Base-by-base conservation (phyloP, 495 filamentous ascomycete species). In the Penicillium bialowiezense region DNA sequence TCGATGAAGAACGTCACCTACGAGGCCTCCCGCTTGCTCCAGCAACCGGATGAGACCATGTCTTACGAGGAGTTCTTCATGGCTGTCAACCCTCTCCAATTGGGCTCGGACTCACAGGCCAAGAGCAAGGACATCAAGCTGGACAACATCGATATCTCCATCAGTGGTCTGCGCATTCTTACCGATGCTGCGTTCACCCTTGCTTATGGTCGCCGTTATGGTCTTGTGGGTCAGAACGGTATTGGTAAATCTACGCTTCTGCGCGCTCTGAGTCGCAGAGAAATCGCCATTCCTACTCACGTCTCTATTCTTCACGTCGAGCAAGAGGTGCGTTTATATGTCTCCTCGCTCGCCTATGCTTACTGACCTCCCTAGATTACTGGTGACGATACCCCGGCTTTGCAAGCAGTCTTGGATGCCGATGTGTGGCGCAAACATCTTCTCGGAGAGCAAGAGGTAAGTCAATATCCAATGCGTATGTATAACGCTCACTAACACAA, bases 111-210 rank as follows among this genome's bases (percentile, higher is more conserved):
- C 53, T 68, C 79, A 44, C 70, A 83, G 48, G 65, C 71, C 9
- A 97, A 97, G 85, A 96, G 91, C 67, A 99, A 99, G 77, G 93
- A 99, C 67, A 95, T 99, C 75, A 99, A 97, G 75, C 74, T 99
- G 52, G 93, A 99, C 59, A 87, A 89, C 51, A 86, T 96, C 60
- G 93, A 99, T 73, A 86, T 97, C 39, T 83, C 90, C 34, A 96
- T 99, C 56, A 83, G 89, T 44, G 95, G 91, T 14, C 77, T 81
- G 54, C 83, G 93, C 43, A 99, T 99, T 54, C 64, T 99, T 56
- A 88, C 82, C 35, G 95, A 97, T 65, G 95, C 91, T 15, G 86
- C 79, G 15, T 69, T 99, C 39, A 97, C 91, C 2, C 78, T 99
- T 53, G 88, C 93, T 2, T 97, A 93, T 69, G 90, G 95, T 29